Evolutionary conservation across 2,329 filamentous ascomycete genomes (phyloP).

Genomic region (Epichloe elymi): DNA sequence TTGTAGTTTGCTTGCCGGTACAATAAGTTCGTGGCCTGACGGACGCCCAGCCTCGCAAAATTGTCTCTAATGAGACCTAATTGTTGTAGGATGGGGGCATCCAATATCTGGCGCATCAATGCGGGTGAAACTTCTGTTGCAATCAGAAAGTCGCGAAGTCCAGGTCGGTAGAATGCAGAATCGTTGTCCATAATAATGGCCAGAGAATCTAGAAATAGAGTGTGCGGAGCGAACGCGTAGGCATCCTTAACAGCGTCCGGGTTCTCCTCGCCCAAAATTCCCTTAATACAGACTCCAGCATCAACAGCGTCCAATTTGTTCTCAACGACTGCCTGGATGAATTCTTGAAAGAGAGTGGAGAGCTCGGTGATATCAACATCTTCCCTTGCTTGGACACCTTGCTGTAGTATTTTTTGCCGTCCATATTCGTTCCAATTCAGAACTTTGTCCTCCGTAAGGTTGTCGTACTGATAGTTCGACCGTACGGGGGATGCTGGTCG

Average conservation of each 20-base stretch:
- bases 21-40: slow-evolving; percentile 81
- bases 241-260: slow-evolving; percentile 36
- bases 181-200: slow-evolving; percentile 67
- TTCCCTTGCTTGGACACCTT: slow-evolving; percentile 49
- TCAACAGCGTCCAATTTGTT: slow-evolving; percentile 52
- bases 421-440: slow-evolving; percentile 55
- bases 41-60: slow-evolving; percentile 70
- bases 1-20: slow-evolving; percentile 98
- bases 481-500: slow-evolving; percentile 17
- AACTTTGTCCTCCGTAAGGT: slow-evolving; percentile 58
- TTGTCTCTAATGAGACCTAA: slow-evolving; percentile 74
- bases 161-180: slow-evolving; percentile 32
- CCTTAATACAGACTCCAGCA: slow-evolving; percentile 58
- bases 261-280: slow-evolving; percentile 51
- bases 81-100: slow-evolving; percentile 59
- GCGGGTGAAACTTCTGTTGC: slow-evolving; percentile 58
- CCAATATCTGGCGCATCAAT: slow-evolving; percentile 71
- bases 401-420: slow-evolving; percentile 51
- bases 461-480: slow-evolving; percentile 56
- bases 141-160: slow-evolving; percentile 54
- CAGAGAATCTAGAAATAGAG: slow-evolving; percentile 71
- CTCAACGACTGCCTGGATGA: slow-evolving; percentile 63
- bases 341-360: slow-evolving; percentile 68
- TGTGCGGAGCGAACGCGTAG: slow-evolving; percentile 46
- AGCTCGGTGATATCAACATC: slow-evolving; percentile 57